phyloP scores from a whole-genome alignment of 768 basidiomycete species.

The Serendipita sp. region DNA sequence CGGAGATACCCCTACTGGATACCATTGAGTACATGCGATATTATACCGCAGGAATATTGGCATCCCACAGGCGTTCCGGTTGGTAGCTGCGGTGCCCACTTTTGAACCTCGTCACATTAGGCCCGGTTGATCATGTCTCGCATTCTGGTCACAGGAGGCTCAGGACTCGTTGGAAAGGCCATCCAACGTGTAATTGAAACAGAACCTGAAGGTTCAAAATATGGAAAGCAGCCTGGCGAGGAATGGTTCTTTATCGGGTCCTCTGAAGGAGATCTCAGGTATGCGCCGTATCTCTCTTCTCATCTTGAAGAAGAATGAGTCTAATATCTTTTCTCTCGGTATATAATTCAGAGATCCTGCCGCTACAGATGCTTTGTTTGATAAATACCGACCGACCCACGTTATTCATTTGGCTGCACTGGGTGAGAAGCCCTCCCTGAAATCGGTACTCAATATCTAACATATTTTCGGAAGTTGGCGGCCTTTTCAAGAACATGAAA shows the following conservation, averaged over 20 bases:
- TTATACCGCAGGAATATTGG: not conserved
- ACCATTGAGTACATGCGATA: not conserved
- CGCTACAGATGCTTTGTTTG: slow-evolving; percentile 58
- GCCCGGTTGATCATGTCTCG: slow-evolving; percentile 20
- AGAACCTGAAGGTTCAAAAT: slow-evolving; percentile 62
- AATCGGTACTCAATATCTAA: slow-evolving; percentile 5
- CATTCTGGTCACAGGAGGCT: slow-evolving; percentile 70
- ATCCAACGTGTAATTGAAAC: slow-evolving; percentile 64
- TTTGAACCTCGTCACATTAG: not conserved
- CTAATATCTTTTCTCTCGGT: not conserved
- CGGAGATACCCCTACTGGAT: not conserved
- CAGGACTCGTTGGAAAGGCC: slow-evolving; percentile 75
- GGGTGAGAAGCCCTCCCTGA: slow-evolving; percentile 31
- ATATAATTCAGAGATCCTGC: slow-evolving; percentile 38
- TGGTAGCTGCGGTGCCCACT: not conserved
- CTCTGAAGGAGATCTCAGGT: slow-evolving; percentile 77
- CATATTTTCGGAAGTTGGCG: slow-evolving; percentile 46
- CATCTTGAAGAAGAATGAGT: not conserved
- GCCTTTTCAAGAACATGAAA: slow-evolving; percentile 91
- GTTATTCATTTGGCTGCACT: slow-evolving; percentile 93
- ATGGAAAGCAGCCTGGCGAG: slow-evolving; percentile 61
- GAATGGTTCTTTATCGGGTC: slow-evolving; percentile 73
- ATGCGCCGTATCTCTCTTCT: slow-evolving; percentile 5
- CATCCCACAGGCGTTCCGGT: not conserved
- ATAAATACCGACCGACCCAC: slow-evolving; percentile 87